Evolutionary conservation across 2,329 filamentous ascomycete species (phyloP).

Genomic region (Monilinia fructigena): DNA sequence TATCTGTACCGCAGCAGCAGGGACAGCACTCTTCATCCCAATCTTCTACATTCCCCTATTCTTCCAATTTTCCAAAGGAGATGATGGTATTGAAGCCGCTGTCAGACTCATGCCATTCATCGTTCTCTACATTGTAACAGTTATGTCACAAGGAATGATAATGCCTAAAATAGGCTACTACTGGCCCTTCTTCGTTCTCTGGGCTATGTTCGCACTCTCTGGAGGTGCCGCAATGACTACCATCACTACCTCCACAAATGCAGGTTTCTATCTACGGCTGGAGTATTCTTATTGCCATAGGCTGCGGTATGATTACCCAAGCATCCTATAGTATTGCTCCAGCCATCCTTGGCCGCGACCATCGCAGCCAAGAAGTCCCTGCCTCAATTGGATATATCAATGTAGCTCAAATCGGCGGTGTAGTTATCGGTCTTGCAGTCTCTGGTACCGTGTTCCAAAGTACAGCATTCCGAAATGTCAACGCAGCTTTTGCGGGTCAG

Average conservation of each 20-base stretch:
- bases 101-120: conserved; percentile 44
- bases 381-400: conserved; percentile 41
- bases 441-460: conserved; percentile 42
- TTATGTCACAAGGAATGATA: conserved; percentile 42
- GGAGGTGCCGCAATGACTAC: conserved; percentile 38
- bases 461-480: conserved; percentile 35
- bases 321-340: conserved; percentile 27
- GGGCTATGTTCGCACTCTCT: conserved; percentile 21
- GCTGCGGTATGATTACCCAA: conserved; percentile 39
- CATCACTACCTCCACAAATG: conserved; percentile 32
- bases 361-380: conserved; percentile 29
- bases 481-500: conserved; percentile 27
- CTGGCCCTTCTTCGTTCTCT: conserved; percentile 17
- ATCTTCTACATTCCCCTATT: conserved; percentile 49
- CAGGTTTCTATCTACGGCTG: conserved; percentile 40
- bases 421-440: conserved; percentile 40
- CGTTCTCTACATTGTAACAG: conserved; percentile 43
- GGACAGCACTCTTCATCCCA: conserved; percentile 44
- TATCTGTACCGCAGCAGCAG: conserved; percentile 38
- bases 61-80: conserved; percentile 47
- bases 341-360: conserved; percentile 36
- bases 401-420: conserved; percentile 39
- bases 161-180: conserved; percentile 42
- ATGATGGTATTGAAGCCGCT: conserved; percentile 40
- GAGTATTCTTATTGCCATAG: conserved; percentile 43